Percentiles rank a stretch among this genome's conserved stretches.
These are phyloP conservation scores for Hemisphaericaspora lyxosophila DNA, from an alignment of 1,139 yeast species.

Conservation along the genomic window DNA sequence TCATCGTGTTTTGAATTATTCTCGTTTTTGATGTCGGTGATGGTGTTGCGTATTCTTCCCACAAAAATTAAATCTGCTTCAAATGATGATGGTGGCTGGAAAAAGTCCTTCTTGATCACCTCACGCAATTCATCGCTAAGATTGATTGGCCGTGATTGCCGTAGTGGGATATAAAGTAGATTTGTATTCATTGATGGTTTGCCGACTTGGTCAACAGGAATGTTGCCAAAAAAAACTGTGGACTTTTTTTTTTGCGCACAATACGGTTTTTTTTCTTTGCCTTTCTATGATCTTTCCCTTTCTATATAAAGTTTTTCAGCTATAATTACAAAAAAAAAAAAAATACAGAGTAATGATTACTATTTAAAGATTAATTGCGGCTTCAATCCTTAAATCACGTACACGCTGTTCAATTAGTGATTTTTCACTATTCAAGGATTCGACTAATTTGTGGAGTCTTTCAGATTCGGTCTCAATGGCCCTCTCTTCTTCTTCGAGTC, in stretches of 20 bases:
- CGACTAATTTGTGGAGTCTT: constrained; percentile 4
- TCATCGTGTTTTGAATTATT: constrained; percentile 18
- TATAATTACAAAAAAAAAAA: too few relatives aligned
- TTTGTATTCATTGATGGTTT: constrained; percentile 28
- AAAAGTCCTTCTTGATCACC: constrained; percentile 59
- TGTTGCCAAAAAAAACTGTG: too few relatives aligned
- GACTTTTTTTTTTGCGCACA: too few relatives aligned
- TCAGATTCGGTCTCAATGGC: constrained; percentile 3
- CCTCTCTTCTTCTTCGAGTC: constrained; percentile 4
- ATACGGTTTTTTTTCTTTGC: too few relatives aligned
- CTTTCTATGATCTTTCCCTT: too few relatives aligned
- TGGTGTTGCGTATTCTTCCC: constrained; percentile 22
- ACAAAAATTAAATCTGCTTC: constrained; percentile 50
- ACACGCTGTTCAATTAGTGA: constrained; percentile 2
- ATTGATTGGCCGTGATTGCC: constrained; percentile 49
- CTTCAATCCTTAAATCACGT: constrained; percentile 1
- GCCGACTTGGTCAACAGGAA: too few relatives aligned
- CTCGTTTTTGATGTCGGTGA: constrained; percentile 25
- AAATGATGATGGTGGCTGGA: constrained; percentile 63
- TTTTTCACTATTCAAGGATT: constrained; percentile 2
- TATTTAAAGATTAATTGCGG: too few relatives aligned
- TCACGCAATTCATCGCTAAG: constrained; percentile 46
- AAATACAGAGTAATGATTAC: too few relatives aligned
- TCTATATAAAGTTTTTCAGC: too few relatives aligned
- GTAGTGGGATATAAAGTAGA: constrained; percentile 51